A percentile compares a stretch with the other conserved stretches of the same genome.
Conservation (phyloP, 257 asterid genomes). For the Ophiorrhiza pumila region DNA sequence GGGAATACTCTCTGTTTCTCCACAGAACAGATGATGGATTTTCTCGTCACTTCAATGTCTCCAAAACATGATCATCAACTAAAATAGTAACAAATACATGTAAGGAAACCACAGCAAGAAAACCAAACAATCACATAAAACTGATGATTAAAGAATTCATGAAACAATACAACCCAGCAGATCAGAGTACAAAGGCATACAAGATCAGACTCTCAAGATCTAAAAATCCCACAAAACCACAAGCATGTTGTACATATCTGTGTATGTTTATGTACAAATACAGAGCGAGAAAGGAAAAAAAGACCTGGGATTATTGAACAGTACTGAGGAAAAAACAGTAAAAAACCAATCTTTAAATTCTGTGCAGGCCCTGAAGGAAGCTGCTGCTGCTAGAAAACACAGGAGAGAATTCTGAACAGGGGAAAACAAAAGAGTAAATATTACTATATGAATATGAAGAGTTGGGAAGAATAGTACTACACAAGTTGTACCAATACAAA, state of each 20-base stretch:
- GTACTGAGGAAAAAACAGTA: constrained; percentile 6
- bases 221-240: constrained; percentile 12
- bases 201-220: constrained; percentile 11
- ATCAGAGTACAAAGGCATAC: neutral
- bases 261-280: neutral
- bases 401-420: constrained; percentile 8
- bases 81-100: neutral
- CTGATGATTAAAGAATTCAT: neutral
- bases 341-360: neutral
- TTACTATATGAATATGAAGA: neutral
- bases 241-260: neutral
- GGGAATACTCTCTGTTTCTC: neutral
- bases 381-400: neutral
- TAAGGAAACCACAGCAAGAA: neutral
- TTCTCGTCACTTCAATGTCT: constrained; percentile 1
- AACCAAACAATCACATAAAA: neutral
- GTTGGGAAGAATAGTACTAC: neutral
- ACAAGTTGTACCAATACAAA: neutral
- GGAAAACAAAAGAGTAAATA: neutral
- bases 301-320: constrained; percentile 18
- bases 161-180: constrained; percentile 2
- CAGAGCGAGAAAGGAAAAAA: constrained; percentile 13
- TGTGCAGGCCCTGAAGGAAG: neutral
- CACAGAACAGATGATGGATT: neutral
- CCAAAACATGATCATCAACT: constrained; percentile 7